Evolutionary conservation across 2,329 filamentous ascomycete species (phyloP), one percentile per base, ranked within the genome.

Genomic region (Colletotrichum musicola): DNA sequence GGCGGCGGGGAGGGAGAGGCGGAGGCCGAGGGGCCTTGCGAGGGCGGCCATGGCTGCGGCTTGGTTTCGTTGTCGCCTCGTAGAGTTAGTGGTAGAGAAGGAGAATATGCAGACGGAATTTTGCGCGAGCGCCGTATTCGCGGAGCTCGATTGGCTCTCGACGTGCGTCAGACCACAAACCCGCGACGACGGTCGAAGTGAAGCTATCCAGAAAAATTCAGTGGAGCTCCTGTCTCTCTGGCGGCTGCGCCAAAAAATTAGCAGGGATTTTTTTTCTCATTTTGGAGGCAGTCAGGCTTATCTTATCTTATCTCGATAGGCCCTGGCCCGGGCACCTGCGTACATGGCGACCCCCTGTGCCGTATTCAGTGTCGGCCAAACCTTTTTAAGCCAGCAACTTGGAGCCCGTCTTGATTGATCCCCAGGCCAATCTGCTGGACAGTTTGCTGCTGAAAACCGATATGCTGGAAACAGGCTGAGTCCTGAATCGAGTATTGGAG

Each of bases 191-290:
- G 12, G 30, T 65, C 27, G 18, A 51, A 38, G 59, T 64, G 70
- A 71, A 71, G 70, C 70, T 62, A 68, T 71, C 68, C 60, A 59
- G 62, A 70, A 71, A 71, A 68, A 62, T 71, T 58, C 57, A 58
- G 59, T 68, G 60, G 70, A 30, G 60, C 56, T 18, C 22, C 46
- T 46, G 5, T 6, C 6, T 7, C 40, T 6, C 18, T 47, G 18
- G n/a, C 25, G 44, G 6, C 42, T 58, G 64, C 60, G 53, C 56
- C 60, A 42, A 54, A 61, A 55, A 47, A 54, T 20, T 47, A 40
- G 30, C 61, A 64, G 60, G 60, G 60, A 22, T 25, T 49, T 18
- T 20, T 27, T 49, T 20, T 22, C 9, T 30, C 27, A 30, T 30
- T 30, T 30, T 30, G 7, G 27, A 10, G 6, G 9, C 7, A 30